Percentiles rank a stretch among this genome's conserved stretches.
These are phyloP conservation scores for Entamoeba moshkovskii DNA, from an alignment of 208 protist species.

Conservation along the genomic window DNA sequence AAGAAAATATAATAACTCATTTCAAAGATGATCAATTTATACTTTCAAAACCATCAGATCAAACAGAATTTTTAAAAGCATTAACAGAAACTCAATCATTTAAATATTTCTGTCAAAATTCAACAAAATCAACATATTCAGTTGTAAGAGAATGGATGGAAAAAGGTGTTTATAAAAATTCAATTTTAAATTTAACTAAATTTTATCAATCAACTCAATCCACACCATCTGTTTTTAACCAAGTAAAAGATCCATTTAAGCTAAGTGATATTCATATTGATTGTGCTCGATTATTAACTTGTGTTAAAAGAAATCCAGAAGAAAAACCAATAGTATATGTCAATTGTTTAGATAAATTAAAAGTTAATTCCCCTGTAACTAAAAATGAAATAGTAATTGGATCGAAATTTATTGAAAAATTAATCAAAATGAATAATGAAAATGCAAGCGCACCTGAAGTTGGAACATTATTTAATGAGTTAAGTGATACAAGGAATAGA, in stretches of 20 bases:
- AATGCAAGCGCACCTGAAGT: neutral
- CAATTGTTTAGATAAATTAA: too few species aligned
- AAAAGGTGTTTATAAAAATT: neutral
- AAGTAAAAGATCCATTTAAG: neutral
- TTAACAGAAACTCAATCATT: neutral
- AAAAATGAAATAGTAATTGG: too few species aligned
- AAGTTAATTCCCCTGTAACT: too few species aligned
- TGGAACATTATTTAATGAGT: neutral
- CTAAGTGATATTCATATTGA: neutral
- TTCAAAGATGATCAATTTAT: neutral
- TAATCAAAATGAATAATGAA: neutral
- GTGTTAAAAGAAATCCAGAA: neutral
- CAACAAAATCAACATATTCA: neutral
- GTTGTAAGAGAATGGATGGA: neutral
- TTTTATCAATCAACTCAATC: neutral
- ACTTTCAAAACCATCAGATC: neutral
- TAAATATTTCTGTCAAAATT: neutral
- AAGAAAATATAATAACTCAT: neutral
- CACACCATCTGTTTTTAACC: neutral
- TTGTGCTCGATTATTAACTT: neutral
- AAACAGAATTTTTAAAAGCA: neutral
- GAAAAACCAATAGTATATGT: neutral
- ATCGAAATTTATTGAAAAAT: neutral
- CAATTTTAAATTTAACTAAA: neutral
- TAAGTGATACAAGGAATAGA: neutral